Evolutionary conservation across 768 basidiomycete genomes (phyloP).

Genomic region (Suillus plorans): DNA sequence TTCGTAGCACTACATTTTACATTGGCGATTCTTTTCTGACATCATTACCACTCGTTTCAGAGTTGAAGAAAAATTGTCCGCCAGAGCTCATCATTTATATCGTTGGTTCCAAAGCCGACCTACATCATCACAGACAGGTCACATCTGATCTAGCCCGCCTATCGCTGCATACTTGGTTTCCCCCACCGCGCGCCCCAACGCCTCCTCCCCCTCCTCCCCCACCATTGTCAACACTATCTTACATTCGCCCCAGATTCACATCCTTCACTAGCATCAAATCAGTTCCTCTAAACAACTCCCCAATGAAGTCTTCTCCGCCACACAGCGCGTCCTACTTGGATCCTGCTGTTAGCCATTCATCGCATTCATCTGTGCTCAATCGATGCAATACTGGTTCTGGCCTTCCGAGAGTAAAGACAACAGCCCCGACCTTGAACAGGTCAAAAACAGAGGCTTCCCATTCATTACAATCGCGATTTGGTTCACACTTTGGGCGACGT

Average conservation of each 20-base stretch:
- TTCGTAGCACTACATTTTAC: conserved; percentile 29
- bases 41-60: conserved; percentile 38
- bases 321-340: conserved; percentile 66
- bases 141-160: conserved; percentile 82
- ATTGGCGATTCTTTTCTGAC: background rate
- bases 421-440: conserved; percentile 31
- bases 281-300: conserved; percentile 49
- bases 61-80: conserved; percentile 87
- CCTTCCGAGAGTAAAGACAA: conserved; percentile 51
- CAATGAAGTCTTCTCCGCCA: conserved; percentile 47
- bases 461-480: conserved; percentile 50
- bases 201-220: conserved; percentile 66
- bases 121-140: conserved; percentile 68
- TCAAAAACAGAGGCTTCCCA: conserved; percentile 44
- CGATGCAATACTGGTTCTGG: conserved; percentile 51
- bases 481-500: conserved; percentile 53
- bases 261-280: conserved; percentile 57
- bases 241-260: conserved; percentile 36
- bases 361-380: conserved; percentile 44
- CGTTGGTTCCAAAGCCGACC: conserved; percentile 91
- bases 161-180: conserved; percentile 85
- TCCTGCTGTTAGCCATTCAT: conserved; percentile 46
- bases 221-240: conserved; percentile 39
- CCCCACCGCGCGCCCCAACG: conserved; percentile 68
- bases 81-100: conserved; percentile 92